These are phyloP conservation scores for Microascus cirrosus DNA, from an alignment of 2,329 filamentous ascomycete genomes.

Conservation along the genomic window DNA sequence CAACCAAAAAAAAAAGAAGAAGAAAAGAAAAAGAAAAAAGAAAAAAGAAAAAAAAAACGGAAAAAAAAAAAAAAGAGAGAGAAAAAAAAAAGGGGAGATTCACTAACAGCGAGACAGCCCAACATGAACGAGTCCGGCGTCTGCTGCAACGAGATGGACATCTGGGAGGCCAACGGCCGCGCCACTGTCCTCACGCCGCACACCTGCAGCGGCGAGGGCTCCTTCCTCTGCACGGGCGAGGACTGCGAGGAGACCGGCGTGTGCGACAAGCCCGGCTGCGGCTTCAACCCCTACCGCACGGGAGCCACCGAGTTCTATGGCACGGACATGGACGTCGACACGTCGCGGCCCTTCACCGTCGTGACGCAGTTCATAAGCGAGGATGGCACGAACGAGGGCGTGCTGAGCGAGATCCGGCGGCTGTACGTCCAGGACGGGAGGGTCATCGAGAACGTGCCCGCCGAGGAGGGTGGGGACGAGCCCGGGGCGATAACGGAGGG, in stretches of 20 bases:
- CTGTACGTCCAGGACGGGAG: conserved; percentile 37
- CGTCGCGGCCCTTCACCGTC: conserved; percentile 27
- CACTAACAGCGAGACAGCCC: conserved; percentile 12
- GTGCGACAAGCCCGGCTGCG: conserved; percentile 32
- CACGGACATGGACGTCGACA: conserved; percentile 18
- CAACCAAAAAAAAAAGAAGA: too few relatives aligned
- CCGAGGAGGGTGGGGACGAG: conserved; percentile 9
- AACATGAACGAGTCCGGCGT: conserved; percentile 30
- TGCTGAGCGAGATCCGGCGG: conserved; percentile 32
- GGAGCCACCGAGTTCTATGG: conserved; percentile 18
- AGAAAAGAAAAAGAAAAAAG: too few relatives aligned
- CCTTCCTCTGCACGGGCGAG: conserved; percentile 30
- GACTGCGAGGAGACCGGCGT: conserved; percentile 24
- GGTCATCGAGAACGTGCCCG: conserved; percentile 30
- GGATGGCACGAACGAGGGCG: conserved; percentile 17
- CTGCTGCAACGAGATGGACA: conserved; percentile 45
- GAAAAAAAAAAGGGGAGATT: background rate
- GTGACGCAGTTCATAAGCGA: conserved; percentile 36
- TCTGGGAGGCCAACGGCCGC: conserved; percentile 41
- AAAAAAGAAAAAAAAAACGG: too few relatives aligned
- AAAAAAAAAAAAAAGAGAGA: too few relatives aligned
- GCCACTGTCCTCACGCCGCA: conserved; percentile 35
- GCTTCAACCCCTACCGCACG: conserved; percentile 26
- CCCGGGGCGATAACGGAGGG: conserved; percentile 22
- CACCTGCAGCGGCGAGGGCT: conserved; percentile 29